These are phyloP conservation scores for Daldinia concentrica DNA, from an alignment of 495 filamentous ascomycete genomes.

Conservation along the genomic window DNA sequence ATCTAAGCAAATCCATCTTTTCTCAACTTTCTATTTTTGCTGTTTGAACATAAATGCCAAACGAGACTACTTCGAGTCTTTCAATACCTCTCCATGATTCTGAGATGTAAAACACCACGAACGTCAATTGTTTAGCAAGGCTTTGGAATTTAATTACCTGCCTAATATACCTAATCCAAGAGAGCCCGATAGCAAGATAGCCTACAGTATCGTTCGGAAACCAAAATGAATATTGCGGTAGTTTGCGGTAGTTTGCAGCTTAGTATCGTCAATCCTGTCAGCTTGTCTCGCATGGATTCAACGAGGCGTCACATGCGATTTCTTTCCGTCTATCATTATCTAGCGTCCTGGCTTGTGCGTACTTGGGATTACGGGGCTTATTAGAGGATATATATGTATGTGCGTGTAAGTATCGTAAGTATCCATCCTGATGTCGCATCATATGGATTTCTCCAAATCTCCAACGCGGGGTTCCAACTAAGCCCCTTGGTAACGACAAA, in stretches of 20 bases:
- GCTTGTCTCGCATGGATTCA: not conserved
- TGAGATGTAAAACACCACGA: not conserved
- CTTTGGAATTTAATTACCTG: not conserved
- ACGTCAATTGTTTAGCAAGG: not conserved
- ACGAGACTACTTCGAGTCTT: no score
- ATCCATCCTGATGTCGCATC: no score
- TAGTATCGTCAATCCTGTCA: not conserved
- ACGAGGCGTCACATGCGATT: conserved; percentile 4
- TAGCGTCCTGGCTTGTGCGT: no score
- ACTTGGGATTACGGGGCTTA: no score
- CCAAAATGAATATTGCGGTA: not conserved
- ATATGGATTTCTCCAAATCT: conserved; percentile 27
- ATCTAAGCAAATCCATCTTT: not conserved
- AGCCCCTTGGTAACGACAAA: not conserved
- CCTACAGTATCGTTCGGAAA: not conserved
- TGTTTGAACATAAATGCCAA: no score
- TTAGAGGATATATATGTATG: no score
- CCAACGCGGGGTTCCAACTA: conserved; percentile 19
- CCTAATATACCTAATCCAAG: not conserved
- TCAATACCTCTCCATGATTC: no score
- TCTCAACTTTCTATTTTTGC: no score
- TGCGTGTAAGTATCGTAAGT: no score
- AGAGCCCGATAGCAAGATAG: no score
- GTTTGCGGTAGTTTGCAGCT: no score
- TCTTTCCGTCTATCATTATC: no score